Evolutionary conservation across 257 asterid genomes (phyloP).

Genomic region (Ophiorrhiza pumila): DNA sequence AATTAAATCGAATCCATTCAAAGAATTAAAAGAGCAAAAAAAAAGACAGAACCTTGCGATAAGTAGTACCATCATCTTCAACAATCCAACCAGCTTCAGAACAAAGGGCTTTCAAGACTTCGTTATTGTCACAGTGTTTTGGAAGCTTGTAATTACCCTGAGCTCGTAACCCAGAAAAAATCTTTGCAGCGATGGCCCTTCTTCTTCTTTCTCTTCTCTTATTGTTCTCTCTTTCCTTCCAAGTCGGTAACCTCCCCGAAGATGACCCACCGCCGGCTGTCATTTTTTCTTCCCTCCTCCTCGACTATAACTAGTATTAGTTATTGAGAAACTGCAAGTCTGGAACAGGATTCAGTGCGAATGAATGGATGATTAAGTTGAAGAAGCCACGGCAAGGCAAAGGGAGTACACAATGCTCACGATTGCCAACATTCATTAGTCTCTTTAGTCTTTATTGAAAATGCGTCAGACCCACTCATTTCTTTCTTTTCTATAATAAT

Average conservation of each 20-base stretch:
- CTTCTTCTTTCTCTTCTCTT: slow-evolving; percentile 69
- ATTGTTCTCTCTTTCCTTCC: slow-evolving; percentile 90
- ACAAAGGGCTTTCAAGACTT: slow-evolving; percentile 80
- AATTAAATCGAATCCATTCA: background rate
- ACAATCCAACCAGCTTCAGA: slow-evolving; percentile 81
- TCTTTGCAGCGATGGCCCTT: slow-evolving; percentile 80
- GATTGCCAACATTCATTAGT: slow-evolving; percentile 9
- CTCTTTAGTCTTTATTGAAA: slow-evolving; percentile 5
- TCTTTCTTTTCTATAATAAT: too few relatives aligned
- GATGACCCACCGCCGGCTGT: slow-evolving; percentile 28
- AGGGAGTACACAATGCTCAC: background rate
- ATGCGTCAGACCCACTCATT: background rate
- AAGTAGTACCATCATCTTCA: slow-evolving; percentile 82
- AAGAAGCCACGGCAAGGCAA: background rate
- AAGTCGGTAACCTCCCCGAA: slow-evolving; percentile 49
- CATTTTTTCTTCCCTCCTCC: slow-evolving; percentile 17
- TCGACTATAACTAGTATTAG: too few relatives aligned
- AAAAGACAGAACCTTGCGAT: slow-evolving; percentile 49
- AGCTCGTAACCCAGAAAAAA: slow-evolving; percentile 66
- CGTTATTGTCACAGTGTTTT: slow-evolving; percentile 78
- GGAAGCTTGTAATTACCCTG: slow-evolving; percentile 75
- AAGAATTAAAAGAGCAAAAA: background rate
- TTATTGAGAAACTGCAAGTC: too few relatives aligned
- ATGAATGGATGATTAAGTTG: background rate
- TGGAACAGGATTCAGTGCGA: slow-evolving; percentile 2